Evolutionary conservation across 768 basidiomycete genomes (phyloP), one percentile per base, ranked within the genome.

Genomic region (Scleroderma citrinum): DNA sequence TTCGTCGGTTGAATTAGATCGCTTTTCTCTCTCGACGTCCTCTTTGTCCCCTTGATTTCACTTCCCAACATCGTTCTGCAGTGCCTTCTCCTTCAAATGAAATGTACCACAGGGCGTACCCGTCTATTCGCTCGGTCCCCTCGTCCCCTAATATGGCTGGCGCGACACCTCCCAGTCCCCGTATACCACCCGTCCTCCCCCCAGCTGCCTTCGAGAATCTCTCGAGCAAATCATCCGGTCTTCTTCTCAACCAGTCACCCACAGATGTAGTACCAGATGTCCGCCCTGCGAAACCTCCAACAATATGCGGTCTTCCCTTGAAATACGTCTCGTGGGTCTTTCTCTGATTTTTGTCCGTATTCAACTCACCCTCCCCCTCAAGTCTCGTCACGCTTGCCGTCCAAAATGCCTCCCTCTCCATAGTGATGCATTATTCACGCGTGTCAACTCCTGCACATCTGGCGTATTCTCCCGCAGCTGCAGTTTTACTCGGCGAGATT

Each of bases 391-490:
- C 88, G 16, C 80, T 94, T 44, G 92, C 92, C 5, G 85, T 95
- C 3, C 95, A 99, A 73, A 98, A 98, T 69, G 92, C 92, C 26
- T 83, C 90, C 10, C 74, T 99, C 43, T 93, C 93, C 46, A 92
- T 99, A 62, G 90, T 98, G 56, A 95, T 99, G 90, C 93, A 97
- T 73, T 91, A 97, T 69, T 97, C 96, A n/a, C 82, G 96, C 51
- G 85, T 92, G 50, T 87, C 89, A 2, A 87, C 80, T 0, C 81
- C 91, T 7, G 72, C 86, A 2, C 73, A 84, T 36, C 76, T 86
- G 29, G 73, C 89, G 2, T 99, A 99, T 68, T 96, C 91, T 1
- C 92, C 96, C 1, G 93, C 95, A 2, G 78, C 91, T 1, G 96
- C 96, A 20, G 93, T 99, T 23, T 79, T 99, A 29, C 71, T 97